Percentiles rank a stretch among this genome's conserved stretches.
Evolutionary conservation across 768 basidiomycete species (phyloP).

Genomic region (Cystofilobasidium macerans): DNA sequence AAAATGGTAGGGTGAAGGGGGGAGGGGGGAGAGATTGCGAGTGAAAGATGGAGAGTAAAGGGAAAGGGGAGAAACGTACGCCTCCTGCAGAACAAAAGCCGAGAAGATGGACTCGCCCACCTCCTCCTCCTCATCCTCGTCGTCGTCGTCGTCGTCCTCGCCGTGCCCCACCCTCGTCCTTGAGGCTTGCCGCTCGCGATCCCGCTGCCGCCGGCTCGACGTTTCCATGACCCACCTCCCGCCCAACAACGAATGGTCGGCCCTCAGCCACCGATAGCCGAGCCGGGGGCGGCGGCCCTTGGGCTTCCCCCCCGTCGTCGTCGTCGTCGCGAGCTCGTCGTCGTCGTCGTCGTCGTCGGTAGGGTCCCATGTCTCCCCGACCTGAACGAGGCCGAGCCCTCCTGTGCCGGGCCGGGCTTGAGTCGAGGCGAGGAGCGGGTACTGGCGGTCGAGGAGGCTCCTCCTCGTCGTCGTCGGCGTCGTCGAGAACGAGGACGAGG

Average conservation of each 20-base stretch:
- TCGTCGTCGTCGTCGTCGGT: too few species aligned
- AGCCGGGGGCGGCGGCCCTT: slow-evolving; percentile 26
- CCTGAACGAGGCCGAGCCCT: slow-evolving; percentile 55
- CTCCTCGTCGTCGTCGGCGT: too few species aligned
- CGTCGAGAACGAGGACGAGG: too few species aligned
- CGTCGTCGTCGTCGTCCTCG: too few species aligned
- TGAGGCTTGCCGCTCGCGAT: too few species aligned
- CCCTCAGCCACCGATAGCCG: slow-evolving; percentile 45
- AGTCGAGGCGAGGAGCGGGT: not conserved
- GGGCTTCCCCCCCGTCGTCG: slow-evolving; percentile 30
- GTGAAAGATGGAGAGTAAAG: not conserved
- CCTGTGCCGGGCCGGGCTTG: not conserved
- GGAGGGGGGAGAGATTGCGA: too few species aligned
- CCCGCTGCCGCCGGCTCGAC: too few species aligned
- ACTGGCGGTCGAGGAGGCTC: not conserved
- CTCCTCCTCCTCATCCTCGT: slow-evolving; percentile 46
- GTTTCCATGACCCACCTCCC: slow-evolving; percentile 64
- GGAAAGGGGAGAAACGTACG: slow-evolving; percentile 29
- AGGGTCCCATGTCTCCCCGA: slow-evolving; percentile 51
- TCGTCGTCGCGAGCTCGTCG: too few species aligned
- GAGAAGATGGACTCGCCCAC: slow-evolving; percentile 49
- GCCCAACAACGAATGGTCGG: slow-evolving; percentile 49
- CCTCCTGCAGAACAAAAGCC: slow-evolving; percentile 79
- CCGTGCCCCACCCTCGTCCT: too few species aligned
- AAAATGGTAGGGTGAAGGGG: too few species aligned